These are phyloP conservation scores for Rosa chinensis DNA, from an alignment of 306 rosid species.

Conservation along the genomic window DNA sequence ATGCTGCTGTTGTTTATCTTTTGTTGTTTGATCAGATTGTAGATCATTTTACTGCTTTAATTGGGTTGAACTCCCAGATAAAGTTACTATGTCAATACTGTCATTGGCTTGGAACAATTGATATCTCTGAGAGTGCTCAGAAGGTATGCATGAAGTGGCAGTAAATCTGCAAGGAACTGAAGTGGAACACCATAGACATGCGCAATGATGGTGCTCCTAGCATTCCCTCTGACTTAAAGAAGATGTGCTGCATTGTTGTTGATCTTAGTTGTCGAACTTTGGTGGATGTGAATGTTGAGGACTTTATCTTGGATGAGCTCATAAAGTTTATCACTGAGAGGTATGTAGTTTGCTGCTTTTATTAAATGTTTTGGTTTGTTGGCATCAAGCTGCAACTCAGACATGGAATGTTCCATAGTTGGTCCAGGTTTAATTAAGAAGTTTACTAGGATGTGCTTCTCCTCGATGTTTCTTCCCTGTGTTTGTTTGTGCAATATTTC, in stretches of 20 bases:
- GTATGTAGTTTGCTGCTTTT: neutral
- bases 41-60: too few relatives aligned
- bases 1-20: too few relatives aligned
- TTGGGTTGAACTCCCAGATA: too few relatives aligned
- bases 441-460: too few relatives aligned
- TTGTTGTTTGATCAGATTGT: too few relatives aligned
- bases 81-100: too few relatives aligned
- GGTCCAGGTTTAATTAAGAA: too few relatives aligned
- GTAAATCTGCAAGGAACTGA: slow-evolving; percentile 39
- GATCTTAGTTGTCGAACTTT: slow-evolving; percentile 35
- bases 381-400: too few relatives aligned
- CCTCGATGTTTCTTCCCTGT: too few relatives aligned
- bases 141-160: slow-evolving; percentile 50
- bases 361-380: too few relatives aligned
- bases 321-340: slow-evolving; percentile 27
- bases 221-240: slow-evolving; percentile 9
- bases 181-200: slow-evolving; percentile 47
- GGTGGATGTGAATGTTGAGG: slow-evolving; percentile 36
- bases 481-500: too few relatives aligned
- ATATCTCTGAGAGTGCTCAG: slow-evolving; percentile 34
- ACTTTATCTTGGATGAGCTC: slow-evolving; percentile 37
- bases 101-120: neutral
- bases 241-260: slow-evolving; percentile 39
- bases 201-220: neutral
- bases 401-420: too few relatives aligned